Conservation (phyloP, 768 basidiomycete genomes). For the Roridomyces roridus region DNA sequence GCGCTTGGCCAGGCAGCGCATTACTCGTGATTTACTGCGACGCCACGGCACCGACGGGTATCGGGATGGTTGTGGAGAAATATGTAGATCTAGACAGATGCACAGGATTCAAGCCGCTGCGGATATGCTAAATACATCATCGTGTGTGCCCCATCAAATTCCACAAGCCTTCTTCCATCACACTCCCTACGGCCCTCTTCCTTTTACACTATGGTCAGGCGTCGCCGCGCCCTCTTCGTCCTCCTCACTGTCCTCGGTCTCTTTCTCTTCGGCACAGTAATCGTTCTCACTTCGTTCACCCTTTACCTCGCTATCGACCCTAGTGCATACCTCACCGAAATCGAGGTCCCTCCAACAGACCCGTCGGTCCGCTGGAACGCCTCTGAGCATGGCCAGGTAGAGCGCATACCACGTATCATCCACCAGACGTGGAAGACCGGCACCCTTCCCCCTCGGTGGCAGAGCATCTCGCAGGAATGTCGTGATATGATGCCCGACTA, state of each 20-base stretch:
- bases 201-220: not conserved
- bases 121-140: too few relatives aligned
- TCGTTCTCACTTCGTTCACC: slow-evolving; percentile 91
- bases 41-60: too few relatives aligned
- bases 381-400: slow-evolving; percentile 62
- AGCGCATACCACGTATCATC: slow-evolving; percentile 89
- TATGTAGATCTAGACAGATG: too few relatives aligned
- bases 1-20: too few relatives aligned
- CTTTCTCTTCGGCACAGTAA: slow-evolving; percentile 83
- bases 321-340: slow-evolving; percentile 79
- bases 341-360: slow-evolving; percentile 68
- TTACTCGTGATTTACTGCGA: too few relatives aligned
- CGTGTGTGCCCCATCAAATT: too few relatives aligned
- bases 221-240: slow-evolving; percentile 18
- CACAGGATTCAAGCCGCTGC: too few relatives aligned
- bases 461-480: slow-evolving; percentile 80
- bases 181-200: too few relatives aligned
- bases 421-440: slow-evolving; percentile 99
- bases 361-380: slow-evolving; percentile 69
- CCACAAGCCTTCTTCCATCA: too few relatives aligned
- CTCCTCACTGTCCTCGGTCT: slow-evolving; percentile 47
- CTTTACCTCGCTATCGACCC: slow-evolving; percentile 86
- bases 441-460: slow-evolving; percentile 83
- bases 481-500: slow-evolving; percentile 95
- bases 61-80: too few relatives aligned